phyloP scores from a whole-genome alignment of 306 rosid genomes.

The Sphenostylis stenocarpa region DNA sequence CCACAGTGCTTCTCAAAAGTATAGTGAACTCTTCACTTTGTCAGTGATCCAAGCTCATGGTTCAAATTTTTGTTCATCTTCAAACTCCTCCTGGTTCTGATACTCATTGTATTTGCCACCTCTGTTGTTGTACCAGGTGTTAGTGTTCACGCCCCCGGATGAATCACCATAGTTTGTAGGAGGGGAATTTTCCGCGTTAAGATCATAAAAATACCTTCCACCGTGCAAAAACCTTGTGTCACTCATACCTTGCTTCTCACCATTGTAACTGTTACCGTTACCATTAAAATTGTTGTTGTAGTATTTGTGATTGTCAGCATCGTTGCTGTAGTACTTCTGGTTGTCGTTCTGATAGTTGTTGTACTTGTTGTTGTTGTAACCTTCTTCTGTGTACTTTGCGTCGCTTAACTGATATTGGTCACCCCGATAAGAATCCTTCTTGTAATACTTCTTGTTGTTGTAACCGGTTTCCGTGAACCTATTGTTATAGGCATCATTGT shows the following conservation, averaged over 20 bases:
- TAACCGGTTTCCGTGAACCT: slow-evolving; percentile 21
- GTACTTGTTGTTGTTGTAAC: slow-evolving; percentile 36
- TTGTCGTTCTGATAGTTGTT: not conserved
- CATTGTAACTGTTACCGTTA: slow-evolving; percentile 33
- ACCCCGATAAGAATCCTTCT: slow-evolving; percentile 34
- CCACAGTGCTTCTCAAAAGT: slow-evolving; percentile 23
- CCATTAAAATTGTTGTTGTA: not conserved
- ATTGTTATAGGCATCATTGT: slow-evolving; percentile 36
- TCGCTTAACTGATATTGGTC: slow-evolving; percentile 34
- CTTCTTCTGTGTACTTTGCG: slow-evolving; percentile 35
- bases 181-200: slow-evolving; percentile 41
- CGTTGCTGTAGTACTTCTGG: slow-evolving; percentile 16
- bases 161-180: slow-evolving; percentile 48
- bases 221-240: slow-evolving; percentile 82
- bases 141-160: slow-evolving; percentile 33
- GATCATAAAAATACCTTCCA: slow-evolving; percentile 60
- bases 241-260: slow-evolving; percentile 80
- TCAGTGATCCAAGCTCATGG: slow-evolving; percentile 51
- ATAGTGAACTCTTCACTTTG: slow-evolving; percentile 42
- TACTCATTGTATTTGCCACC: slow-evolving; percentile 51
- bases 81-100: slow-evolving; percentile 60
- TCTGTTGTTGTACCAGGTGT: slow-evolving; percentile 46
- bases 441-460: slow-evolving; percentile 31
- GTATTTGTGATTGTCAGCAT: slow-evolving; percentile 22
- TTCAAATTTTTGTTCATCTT: slow-evolving; percentile 48